phyloP scores from a whole-genome alignment of 2,329 filamentous ascomycete genomes.

The Madurella mycetomatis region DNA sequence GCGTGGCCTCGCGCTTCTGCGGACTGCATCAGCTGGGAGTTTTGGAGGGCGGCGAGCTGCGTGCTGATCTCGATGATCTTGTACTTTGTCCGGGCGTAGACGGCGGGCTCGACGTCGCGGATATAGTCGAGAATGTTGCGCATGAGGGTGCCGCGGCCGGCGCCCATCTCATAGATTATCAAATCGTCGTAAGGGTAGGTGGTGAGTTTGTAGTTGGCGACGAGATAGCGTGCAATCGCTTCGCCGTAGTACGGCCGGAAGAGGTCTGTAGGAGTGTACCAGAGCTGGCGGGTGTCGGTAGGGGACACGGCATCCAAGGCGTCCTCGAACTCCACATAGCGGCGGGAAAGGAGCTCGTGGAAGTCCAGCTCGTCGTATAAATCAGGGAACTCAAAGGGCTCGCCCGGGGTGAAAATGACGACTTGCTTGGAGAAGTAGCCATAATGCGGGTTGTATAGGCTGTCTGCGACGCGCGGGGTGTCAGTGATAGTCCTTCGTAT shows the following conservation, averaged over 20 bases:
- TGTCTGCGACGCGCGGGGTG: slow-evolving; percentile 53
- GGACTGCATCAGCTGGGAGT: slow-evolving; percentile 57
- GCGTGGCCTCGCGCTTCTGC: slow-evolving; percentile 66
- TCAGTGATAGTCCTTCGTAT: not conserved
- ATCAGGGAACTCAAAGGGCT: slow-evolving; percentile 80
- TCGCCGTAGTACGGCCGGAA: slow-evolving; percentile 97
- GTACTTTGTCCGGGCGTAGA: slow-evolving; percentile 90
- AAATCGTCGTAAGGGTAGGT: slow-evolving; percentile 95
- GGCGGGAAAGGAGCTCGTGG: slow-evolving; percentile 66
- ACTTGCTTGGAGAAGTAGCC: slow-evolving; percentile 96
- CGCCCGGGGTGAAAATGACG: slow-evolving; percentile 89
- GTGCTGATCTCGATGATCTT: slow-evolving; percentile 94
- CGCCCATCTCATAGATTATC: slow-evolving; percentile 98
- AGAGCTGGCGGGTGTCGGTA: slow-evolving; percentile 76
- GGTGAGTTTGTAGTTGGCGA: slow-evolving; percentile 92
- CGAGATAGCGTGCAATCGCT: slow-evolving; percentile 90
- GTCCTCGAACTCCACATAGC: slow-evolving; percentile 90
- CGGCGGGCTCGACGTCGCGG: slow-evolving; percentile 78
- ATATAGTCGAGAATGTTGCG: slow-evolving; percentile 97
- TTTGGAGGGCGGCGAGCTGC: slow-evolving; percentile 73
- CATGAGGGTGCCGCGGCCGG: slow-evolving; percentile 96
- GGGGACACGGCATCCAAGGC: slow-evolving; percentile 70
- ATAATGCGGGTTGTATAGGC: slow-evolving; percentile 89
- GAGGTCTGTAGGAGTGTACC: slow-evolving; percentile 97
- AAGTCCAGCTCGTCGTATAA: slow-evolving; percentile 85